Percentiles rank a stretch among this genome's conserved stretches.
These are phyloP conservation scores for Xanthoconium stramineum DNA, from an alignment of 768 basidiomycete genomes.

Conservation along the genomic window DNA sequence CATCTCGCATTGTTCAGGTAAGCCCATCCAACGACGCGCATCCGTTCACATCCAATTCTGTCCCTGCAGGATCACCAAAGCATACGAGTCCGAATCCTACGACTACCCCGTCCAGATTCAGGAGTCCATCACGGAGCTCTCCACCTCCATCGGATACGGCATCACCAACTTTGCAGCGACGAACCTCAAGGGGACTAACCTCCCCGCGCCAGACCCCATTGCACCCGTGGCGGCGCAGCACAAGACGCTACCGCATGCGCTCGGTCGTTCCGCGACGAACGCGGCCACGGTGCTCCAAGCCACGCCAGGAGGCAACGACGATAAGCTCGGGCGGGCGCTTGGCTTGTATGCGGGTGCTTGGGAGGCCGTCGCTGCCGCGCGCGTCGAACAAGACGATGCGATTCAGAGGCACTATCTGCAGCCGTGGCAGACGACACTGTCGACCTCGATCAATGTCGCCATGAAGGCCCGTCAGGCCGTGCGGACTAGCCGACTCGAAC, in stretches of 20 bases:
- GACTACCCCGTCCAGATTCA: constrained; percentile 90
- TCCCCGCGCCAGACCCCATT: constrained; percentile 66
- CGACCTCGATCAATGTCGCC: constrained; percentile 80
- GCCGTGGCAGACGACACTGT: constrained; percentile 87
- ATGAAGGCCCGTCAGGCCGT: constrained; percentile 91
- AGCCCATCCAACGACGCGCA: constrained; percentile 12
- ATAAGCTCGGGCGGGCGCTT: constrained; percentile 76
- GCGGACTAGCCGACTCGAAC: constrained; percentile 72
- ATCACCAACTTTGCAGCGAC: constrained; percentile 82
- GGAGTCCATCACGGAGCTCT: constrained; percentile 73
- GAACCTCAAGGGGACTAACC: constrained; percentile 85
- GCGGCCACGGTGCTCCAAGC: constrained; percentile 50
- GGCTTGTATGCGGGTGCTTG: constrained; percentile 76
- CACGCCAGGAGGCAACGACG: constrained; percentile 47
- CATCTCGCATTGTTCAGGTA: constrained; percentile 79
- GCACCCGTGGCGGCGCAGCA: constrained; percentile 61
- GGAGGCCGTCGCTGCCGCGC: constrained; percentile 78
- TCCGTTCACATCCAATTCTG: not conserved
- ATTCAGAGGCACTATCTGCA: constrained; percentile 66
- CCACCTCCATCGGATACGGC: constrained; percentile 66
- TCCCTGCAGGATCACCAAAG: constrained; percentile 67
- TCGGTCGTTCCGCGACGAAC: constrained; percentile 73
- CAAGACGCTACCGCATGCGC: constrained; percentile 96
- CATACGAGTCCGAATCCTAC: constrained; percentile 84
- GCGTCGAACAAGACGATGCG: constrained; percentile 74